Conservation (phyloP, 768 basidiomycete species). For the Gymnopilus dilepis region DNA sequence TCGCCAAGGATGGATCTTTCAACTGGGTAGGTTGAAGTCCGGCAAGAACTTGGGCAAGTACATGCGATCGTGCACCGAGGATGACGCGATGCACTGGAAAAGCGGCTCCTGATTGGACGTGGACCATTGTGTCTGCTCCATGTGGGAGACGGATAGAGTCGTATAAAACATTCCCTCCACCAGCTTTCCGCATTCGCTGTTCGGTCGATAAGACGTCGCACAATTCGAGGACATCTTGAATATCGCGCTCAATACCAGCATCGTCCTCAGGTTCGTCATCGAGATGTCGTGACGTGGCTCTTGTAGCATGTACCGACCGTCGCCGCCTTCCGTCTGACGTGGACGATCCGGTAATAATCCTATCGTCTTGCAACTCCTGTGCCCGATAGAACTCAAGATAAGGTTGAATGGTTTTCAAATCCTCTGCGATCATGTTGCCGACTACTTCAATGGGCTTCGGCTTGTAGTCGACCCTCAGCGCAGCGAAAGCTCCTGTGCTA, state of each 20-base stretch:
- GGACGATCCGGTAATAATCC: not conserved
- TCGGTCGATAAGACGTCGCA: constrained; percentile 37
- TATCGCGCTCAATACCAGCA: constrained; percentile 41
- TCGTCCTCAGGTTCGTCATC: constrained; percentile 44
- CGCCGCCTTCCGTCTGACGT: not conserved
- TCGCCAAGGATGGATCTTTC: constrained; percentile 20
- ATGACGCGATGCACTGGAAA: constrained; percentile 71
- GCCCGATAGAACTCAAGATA: constrained; percentile 44
- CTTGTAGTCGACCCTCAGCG: constrained; percentile 74
- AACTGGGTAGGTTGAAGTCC: constrained; percentile 31
- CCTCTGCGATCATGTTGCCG: constrained; percentile 65
- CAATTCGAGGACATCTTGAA: constrained; percentile 37
- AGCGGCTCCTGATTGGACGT: constrained; percentile 39
- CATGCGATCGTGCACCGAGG: constrained; percentile 62
- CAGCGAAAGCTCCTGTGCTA: constrained; percentile 87
- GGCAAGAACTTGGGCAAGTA: constrained; percentile 49
- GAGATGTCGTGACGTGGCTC: constrained; percentile 21
- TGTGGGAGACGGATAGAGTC: constrained; percentile 35
- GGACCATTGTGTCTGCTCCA: constrained; percentile 70
- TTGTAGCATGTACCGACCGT: not conserved
- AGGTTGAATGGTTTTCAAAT: constrained; percentile 71
- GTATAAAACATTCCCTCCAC: constrained; percentile 20
- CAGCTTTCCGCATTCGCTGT: constrained; percentile 28
- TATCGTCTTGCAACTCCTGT: not conserved
- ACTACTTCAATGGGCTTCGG: constrained; percentile 58